These are phyloP conservation scores for Trifolium dubium DNA, from an alignment of 306 rosid species.

Conservation along the genomic window DNA sequence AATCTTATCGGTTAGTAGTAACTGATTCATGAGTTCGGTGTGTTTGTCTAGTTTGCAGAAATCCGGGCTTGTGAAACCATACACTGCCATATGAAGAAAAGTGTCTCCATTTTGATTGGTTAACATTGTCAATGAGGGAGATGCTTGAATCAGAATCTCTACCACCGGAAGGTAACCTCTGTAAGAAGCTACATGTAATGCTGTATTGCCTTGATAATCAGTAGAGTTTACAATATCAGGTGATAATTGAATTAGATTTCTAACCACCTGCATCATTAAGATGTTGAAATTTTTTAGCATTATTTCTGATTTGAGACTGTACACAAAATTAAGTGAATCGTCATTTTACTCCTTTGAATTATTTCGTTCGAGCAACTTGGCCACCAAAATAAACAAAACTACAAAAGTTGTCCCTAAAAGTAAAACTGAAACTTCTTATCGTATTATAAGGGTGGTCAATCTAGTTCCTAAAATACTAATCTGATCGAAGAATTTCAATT, in stretches of 20 bases:
- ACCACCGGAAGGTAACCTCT: slow-evolving; percentile 77
- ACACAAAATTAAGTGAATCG: background rate
- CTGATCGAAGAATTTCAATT: background rate
- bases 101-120: slow-evolving; percentile 82
- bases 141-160: slow-evolving; percentile 62
- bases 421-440: background rate
- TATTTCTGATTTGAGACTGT: slow-evolving; percentile 3
- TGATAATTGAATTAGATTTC: slow-evolving; percentile 56
- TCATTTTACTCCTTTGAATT: background rate
- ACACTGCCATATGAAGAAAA: slow-evolving; percentile 83
- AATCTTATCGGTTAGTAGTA: slow-evolving; percentile 47
- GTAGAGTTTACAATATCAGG: slow-evolving; percentile 63
- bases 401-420: background rate
- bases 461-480: background rate
- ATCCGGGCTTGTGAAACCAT: slow-evolving; percentile 88
- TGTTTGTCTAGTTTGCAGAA: slow-evolving; percentile 80
- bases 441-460: background rate
- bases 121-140: slow-evolving; percentile 55
- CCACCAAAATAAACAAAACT: background rate
- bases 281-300: slow-evolving; percentile 11
- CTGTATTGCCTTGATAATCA: slow-evolving; percentile 84
- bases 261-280: slow-evolving; percentile 71
- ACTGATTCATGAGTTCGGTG: slow-evolving; percentile 65
- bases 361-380: background rate
- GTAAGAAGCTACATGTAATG: slow-evolving; percentile 80